These are phyloP conservation scores for Litsea cubeba DNA, from an alignment of 164 flowering plant species.

Conservation along the genomic window DNA sequence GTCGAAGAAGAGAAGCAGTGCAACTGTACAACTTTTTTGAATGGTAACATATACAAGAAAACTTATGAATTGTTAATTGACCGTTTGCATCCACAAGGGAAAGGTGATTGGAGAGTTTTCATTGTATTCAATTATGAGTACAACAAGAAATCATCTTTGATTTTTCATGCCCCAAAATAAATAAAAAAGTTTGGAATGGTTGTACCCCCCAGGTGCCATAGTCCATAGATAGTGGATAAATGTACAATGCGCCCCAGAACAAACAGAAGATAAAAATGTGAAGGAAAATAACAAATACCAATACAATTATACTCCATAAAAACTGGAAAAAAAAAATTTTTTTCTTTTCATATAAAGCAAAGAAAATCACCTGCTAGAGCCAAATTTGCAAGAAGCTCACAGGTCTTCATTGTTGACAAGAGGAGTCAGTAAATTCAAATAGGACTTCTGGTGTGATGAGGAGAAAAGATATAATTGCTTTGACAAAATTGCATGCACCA, in stretches of 20 bases:
- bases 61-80: too few species aligned
- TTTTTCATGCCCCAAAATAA: too few species aligned
- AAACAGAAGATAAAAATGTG: not conserved
- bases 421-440: not conserved
- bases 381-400: constrained; percentile 63
- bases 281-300: not conserved
- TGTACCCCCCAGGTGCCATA: not conserved
- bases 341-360: not conserved
- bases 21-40: too few species aligned
- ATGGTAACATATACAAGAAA: too few species aligned
- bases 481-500: not conserved
- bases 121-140: too few species aligned
- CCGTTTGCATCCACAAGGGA: too few species aligned
- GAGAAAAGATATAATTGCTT: not conserved
- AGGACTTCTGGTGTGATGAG: not conserved
- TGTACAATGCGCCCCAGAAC: not conserved
- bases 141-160: too few species aligned
- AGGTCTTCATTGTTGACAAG: constrained; percentile 43
- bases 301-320: not conserved
- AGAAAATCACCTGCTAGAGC: constrained; percentile 56
- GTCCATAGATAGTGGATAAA: not conserved
- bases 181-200: too few species aligned
- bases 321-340: too few species aligned
- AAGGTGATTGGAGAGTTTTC: too few species aligned
- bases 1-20: too few species aligned